Conservation (phyloP, 108 stramenopile genomes). For the Nitzschia palea region DNA sequence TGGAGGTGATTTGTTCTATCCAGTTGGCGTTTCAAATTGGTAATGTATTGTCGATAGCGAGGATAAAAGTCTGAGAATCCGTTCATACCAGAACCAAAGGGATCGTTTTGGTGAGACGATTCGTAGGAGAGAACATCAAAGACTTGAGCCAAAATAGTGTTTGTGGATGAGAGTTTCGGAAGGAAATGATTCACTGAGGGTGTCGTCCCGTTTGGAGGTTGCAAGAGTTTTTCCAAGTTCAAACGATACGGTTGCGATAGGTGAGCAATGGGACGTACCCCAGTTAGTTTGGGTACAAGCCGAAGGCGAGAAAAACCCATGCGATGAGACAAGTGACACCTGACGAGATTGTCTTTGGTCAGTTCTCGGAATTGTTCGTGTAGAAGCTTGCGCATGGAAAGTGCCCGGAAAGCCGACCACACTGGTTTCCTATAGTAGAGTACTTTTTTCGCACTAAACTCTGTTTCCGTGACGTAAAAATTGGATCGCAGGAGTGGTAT, state of each 20-base stretch:
- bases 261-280: slow-evolving; percentile 79
- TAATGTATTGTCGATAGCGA: slow-evolving; percentile 51
- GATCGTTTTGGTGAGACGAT: slow-evolving; percentile 27
- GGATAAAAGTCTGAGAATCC: slow-evolving; percentile 69
- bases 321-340: slow-evolving; percentile 37
- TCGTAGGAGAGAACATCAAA: slow-evolving; percentile 77
- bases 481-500: slow-evolving; percentile 70
- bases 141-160: slow-evolving; percentile 52
- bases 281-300: slow-evolving; percentile 76
- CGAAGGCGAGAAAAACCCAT: slow-evolving; percentile 72
- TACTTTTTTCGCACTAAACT: slow-evolving; percentile 55
- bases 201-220: background rate
- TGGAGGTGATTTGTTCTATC: background rate
- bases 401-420: slow-evolving; percentile 64
- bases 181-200: background rate
- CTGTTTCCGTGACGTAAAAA: slow-evolving; percentile 86
- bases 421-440: slow-evolving; percentile 86
- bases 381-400: slow-evolving; percentile 57
- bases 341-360: slow-evolving; percentile 20
- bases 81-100: slow-evolving; percentile 66
- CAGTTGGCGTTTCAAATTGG: slow-evolving; percentile 12
- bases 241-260: slow-evolving; percentile 31
- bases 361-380: slow-evolving; percentile 53
- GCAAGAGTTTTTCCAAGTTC: background rate
- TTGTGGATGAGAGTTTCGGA: slow-evolving; percentile 28